Base-by-base conservation (phyloP, 1,284 basidiomycete genomes). In the Marasmius tenuissimus region DNA sequence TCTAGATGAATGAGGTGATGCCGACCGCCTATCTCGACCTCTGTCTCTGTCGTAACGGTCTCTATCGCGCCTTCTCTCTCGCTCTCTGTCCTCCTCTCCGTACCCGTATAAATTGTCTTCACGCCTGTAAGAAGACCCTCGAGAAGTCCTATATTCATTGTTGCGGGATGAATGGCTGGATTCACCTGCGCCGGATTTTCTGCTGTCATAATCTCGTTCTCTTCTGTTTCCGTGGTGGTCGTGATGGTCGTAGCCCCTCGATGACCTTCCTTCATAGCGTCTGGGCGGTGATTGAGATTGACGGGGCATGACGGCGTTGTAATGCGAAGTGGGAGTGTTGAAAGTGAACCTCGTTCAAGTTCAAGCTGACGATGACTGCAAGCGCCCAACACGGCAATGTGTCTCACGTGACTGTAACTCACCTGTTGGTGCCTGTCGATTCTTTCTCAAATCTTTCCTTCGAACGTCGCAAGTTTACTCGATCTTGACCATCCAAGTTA, bases 1-100 rank as follows among this genome's bases (percentile, higher is more conserved):
- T 38, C 67, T 68, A 52, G 79, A 77, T 16, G 74, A 70, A 33
- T 76, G 76, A 39, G 85, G 87, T 4, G 87, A 89, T 1, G 81
- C 83, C 49, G 88, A 88, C 42, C 76, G 76, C 57, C 71, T 71
- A 57, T 76, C 75, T 62, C 75, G 65, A 56, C 73, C 71, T 66
- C 69, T 65, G 60, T 68, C 64, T 60, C 66, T 61, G 60, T 78
- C 76, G 66, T 77, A 78, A 60, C 78, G 74, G 57, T 79, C 76
- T 62, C 78, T 72, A 58, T 84, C 80, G 59, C 76, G 69, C 56
- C 80, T 77, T 34, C 75, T 68, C 64, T 80, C 76, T 34, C 78
- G 67, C 65, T 82, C 78, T 40, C 76, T 71, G 52, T 76, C 74
- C 20, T 71, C 68, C 61, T 81, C 78, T 37, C 72, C 69, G 56